These are phyloP conservation scores for Xylariales sp. DNA, from an alignment of 2,329 filamentous ascomycete species.

Conservation along the genomic window DNA sequence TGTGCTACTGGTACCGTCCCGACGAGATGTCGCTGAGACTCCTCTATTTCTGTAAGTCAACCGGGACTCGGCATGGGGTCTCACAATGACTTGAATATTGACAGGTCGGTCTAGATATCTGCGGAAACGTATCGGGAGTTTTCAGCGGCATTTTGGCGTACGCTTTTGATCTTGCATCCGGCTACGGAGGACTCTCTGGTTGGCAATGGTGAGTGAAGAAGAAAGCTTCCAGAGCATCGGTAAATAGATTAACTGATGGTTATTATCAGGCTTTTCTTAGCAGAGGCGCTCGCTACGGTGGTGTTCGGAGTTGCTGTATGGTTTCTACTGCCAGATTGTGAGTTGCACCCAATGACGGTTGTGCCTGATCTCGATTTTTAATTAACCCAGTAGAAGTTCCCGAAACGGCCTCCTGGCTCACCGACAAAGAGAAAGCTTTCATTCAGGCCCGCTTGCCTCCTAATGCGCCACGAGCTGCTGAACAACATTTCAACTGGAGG, in stretches of 20 bases:
- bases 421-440: slow-evolving; percentile 36
- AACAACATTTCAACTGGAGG: slow-evolving; percentile 32
- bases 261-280: slow-evolving; percentile 35
- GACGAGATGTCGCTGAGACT: slow-evolving; percentile 42
- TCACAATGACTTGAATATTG: too few relatives aligned
- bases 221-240: not conserved
- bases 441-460: slow-evolving; percentile 35
- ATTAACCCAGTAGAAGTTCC: slow-evolving; percentile 14
- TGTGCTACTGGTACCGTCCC: slow-evolving; percentile 43
- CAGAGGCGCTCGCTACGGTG: slow-evolving; percentile 43
- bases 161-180: slow-evolving; percentile 19
- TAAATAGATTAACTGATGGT: not conserved
- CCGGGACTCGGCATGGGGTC: too few relatives aligned
- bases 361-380: not conserved
- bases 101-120: too few relatives aligned
- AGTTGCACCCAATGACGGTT: slow-evolving; percentile 10
- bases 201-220: slow-evolving; percentile 21
- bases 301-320: slow-evolving; percentile 41
- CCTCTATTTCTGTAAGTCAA: slow-evolving; percentile 36
- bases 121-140: slow-evolving; percentile 23
- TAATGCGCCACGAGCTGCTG: slow-evolving; percentile 34
- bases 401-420: slow-evolving; percentile 23
- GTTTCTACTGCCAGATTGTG: slow-evolving; percentile 50
- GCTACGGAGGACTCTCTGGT: slow-evolving; percentile 20
- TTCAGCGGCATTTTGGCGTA: slow-evolving; percentile 18